phyloP scores from a whole-genome alignment of 192 early-diverging fungal species.

The Rhizoclosmatium globosum region DNA sequence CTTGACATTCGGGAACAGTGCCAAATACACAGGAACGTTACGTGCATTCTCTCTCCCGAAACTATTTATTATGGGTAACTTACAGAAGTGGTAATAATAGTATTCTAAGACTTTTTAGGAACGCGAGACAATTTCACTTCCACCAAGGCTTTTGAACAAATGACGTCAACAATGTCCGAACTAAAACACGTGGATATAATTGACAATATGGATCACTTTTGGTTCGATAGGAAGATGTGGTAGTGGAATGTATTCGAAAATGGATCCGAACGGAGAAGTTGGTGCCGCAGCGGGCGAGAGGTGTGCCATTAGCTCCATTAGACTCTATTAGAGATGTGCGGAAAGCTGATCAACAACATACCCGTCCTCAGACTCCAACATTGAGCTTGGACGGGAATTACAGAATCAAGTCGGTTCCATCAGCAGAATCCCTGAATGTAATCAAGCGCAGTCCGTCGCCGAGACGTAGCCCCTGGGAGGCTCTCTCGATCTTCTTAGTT shows the following conservation, averaged over 20 bases:
- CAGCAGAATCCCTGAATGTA: too few species aligned
- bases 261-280: slow-evolving; percentile 26
- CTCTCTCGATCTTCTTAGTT: too few species aligned
- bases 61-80: slow-evolving; percentile 20
- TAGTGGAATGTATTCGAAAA: slow-evolving; percentile 26
- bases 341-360: background rate
- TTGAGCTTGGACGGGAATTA: too few species aligned
- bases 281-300: slow-evolving; percentile 15
- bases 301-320: background rate
- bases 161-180: background rate
- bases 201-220: slow-evolving; percentile 35
- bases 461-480: too few species aligned
- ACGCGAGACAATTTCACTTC: slow-evolving; percentile 33
- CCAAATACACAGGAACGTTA: slow-evolving; percentile 26
- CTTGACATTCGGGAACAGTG: slow-evolving; percentile 27
- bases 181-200: slow-evolving; percentile 1
- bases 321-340: background rate
- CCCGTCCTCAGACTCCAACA: too few species aligned
- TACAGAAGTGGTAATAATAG: background rate
- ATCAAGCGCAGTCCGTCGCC: too few species aligned
- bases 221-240: slow-evolving; percentile 20
- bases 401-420: too few species aligned
- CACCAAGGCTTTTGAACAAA: slow-evolving; percentile 9
- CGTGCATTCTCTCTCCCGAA: background rate
- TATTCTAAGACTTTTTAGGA: slow-evolving; percentile 1